Conservation (phyloP, 257 asterid species). For the Solanum chaucha region DNA sequence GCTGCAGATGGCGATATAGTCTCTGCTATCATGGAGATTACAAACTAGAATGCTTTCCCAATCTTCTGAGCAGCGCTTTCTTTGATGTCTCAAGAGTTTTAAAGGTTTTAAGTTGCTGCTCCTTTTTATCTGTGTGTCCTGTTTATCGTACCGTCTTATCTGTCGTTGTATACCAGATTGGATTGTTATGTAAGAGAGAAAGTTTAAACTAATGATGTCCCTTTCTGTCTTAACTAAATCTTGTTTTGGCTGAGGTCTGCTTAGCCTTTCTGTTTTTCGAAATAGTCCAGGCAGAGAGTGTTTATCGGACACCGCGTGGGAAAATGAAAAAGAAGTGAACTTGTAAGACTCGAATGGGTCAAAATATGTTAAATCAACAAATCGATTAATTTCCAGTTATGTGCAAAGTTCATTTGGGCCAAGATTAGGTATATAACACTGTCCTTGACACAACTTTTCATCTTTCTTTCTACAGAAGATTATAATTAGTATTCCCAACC, state of each 20-base stretch:
- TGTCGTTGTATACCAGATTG: neutral
- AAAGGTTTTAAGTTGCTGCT: neutral
- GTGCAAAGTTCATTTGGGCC: neutral
- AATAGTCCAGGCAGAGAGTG: neutral
- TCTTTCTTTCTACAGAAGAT: neutral
- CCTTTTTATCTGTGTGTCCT: neutral
- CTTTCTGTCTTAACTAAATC: neutral
- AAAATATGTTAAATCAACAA: neutral
- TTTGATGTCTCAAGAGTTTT: neutral
- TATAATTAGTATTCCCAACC: neutral
- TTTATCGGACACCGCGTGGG: neutral
- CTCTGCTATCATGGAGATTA: constrained; percentile 59
- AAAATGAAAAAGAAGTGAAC: neutral
- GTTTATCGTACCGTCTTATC: neutral
- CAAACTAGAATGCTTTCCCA: constrained; percentile 20
- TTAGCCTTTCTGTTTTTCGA: neutral
- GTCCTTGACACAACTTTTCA: neutral
- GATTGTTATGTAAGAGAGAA: neutral
- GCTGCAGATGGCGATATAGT: constrained; percentile 49
- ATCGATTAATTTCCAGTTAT: neutral
- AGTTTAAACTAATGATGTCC: neutral
- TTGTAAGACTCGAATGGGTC: neutral
- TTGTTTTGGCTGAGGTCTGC: neutral
- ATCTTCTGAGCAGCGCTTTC: neutral
- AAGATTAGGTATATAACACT: neutral